Evolutionary conservation across 805 yeast species (phyloP).

Genomic region (Cephaloascus albidus): DNA sequence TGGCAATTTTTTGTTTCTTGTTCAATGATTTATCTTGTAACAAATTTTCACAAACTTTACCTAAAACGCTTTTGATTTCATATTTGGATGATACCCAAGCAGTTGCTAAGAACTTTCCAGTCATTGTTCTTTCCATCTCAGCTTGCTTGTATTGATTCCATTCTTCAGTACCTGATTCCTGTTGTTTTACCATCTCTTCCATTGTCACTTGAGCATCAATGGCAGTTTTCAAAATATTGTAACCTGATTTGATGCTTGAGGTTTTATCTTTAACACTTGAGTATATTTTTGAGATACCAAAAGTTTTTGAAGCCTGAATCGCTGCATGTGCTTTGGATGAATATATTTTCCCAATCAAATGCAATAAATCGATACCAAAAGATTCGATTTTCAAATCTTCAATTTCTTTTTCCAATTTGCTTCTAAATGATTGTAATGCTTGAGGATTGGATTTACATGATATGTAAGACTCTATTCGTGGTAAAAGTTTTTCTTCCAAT

Average conservation of each 20-base stretch:
- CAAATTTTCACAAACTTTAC: slow-evolving; percentile 46
- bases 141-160: slow-evolving; percentile 26
- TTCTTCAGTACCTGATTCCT: slow-evolving; percentile 27
- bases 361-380: slow-evolving; percentile 84
- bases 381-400: slow-evolving; percentile 89
- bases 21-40: slow-evolving; percentile 51
- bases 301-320: slow-evolving; percentile 65
- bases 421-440: slow-evolving; percentile 46
- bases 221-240: slow-evolving; percentile 73
- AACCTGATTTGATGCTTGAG: slow-evolving; percentile 72
- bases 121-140: slow-evolving; percentile 71
- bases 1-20: slow-evolving; percentile 49
- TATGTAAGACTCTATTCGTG: slow-evolving; percentile 34
- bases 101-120: slow-evolving; percentile 86
- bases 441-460: slow-evolving; percentile 58
- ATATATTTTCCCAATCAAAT: slow-evolving; percentile 76
- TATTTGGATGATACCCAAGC: slow-evolving; percentile 92
- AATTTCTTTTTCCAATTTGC: slow-evolving; percentile 49
- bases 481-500: slow-evolving; percentile 37
- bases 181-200: slow-evolving; percentile 67
- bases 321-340: slow-evolving; percentile 65
- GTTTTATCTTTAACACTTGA: slow-evolving; percentile 81
- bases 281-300: slow-evolving; percentile 81
- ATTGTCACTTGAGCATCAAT: slow-evolving; percentile 77
- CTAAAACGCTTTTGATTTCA: slow-evolving; percentile 84